Evolutionary conservation across 2,329 filamentous ascomycete genomes (phyloP), one percentile per base, ranked within the genome.

Genomic region (Paecilomyces fulvus): DNA sequence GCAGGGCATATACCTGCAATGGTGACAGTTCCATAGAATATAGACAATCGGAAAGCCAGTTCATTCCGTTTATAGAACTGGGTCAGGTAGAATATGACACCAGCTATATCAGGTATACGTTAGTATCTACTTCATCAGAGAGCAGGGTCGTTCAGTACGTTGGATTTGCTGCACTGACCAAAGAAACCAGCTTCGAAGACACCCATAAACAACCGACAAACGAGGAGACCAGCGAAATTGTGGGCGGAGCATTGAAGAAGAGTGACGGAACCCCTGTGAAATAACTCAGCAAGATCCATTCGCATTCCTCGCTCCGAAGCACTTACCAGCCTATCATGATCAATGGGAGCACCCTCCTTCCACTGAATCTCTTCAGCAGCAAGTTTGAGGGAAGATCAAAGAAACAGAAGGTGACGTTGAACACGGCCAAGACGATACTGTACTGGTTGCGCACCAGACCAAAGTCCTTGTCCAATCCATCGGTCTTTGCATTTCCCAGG

Each of bases 391-490:
- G 59, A 6, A 64, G 57, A 25, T 63, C 62, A 14, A 63, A 59
- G 8, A 60, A 48, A 12, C 56, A 57, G 37, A 58, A 87, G 0
- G 85, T 85, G 12, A 88, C 77, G 70, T 85, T 89, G 74, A 89
- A 89, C 58, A 89, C 81, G 52, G 76, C 77, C 49, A 88, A 69
- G 55, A 87, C 80, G 37, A 81, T 77, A 65, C 86, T 87, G 71
- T 88, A 87, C 65, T 86, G 79, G 60, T 82, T 77, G 4, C 70
- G 68, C n/a, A 73, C 73, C 66, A 88, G 82, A 23, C 78, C 65
- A 10, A 87, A 70, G 64, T 70, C 67, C 30, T 70, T 65, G 55
- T 78, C 72, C 11, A 80, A 64, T 2, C 75, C 75, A 17, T 43
- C 65, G 2, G 65, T 67, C 55, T 67, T 66, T 20, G 65, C 64